Percentiles rank a stretch among this genome's conserved stretches.
phyloP scores from a whole-genome alignment of 805 yeast genomes.

The Yarrowia sp. region DNA sequence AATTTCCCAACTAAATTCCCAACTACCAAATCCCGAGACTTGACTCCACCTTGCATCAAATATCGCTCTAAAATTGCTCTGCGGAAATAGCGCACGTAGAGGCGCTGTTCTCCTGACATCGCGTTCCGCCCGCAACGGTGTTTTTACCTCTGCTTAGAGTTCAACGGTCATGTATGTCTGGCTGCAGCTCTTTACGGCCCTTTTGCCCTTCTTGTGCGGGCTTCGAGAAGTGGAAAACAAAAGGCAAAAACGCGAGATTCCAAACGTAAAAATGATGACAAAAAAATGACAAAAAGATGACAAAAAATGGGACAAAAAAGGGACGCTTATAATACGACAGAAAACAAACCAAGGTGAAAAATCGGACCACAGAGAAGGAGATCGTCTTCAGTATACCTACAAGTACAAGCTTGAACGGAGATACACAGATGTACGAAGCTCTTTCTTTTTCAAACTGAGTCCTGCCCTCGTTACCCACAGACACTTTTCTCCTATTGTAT shows the following conservation, averaged over 20 bases:
- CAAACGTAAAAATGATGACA: neutral
- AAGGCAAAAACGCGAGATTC: neutral
- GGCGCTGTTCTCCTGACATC: neutral
- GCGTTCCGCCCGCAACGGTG: neutral
- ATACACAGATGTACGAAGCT: too few species aligned
- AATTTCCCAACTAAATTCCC: neutral
- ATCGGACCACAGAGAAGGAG: too few species aligned
- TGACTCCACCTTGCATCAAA: neutral
- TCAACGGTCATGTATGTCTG: conserved; percentile 15
- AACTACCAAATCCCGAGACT: neutral
- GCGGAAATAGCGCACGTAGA: neutral
- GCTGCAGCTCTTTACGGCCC: neutral
- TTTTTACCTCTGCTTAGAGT: conserved; percentile 11
- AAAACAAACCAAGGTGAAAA: too few species aligned
- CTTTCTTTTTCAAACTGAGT: too few species aligned
- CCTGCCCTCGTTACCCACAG: too few species aligned
- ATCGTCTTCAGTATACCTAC: too few species aligned
- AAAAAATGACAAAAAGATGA: neutral
- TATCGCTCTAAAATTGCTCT: neutral
- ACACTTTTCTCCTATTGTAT: too few species aligned
- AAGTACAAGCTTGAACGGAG: too few species aligned
- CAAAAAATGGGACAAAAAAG: neutral
- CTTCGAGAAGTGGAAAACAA: neutral
- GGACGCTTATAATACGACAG: neutral
- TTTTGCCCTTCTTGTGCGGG: neutral